Evolutionary conservation across 2,329 filamentous ascomycete species (phyloP), one percentile per base, ranked within the genome.

Genomic region (Hypoxylon sp.): DNA sequence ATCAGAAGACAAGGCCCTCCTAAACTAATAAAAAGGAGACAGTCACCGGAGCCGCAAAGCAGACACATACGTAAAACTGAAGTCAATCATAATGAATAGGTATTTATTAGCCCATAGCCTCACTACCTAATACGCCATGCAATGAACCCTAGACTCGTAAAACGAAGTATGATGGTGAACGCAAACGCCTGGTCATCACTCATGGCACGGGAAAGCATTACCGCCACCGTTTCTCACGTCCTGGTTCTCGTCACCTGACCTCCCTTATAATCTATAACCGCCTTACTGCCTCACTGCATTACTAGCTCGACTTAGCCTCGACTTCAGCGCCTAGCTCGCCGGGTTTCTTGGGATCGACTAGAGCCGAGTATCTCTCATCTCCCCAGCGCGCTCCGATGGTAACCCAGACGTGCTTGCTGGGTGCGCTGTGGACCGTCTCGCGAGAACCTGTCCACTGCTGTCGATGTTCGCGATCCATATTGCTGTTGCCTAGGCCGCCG

Each of bases 401-500:
- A 12, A 89, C 87, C 88, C 88, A 91, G 45, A 90, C 87, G 69
- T 90, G 87, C 79, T 90, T 90, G 70, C 84, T 82, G 4, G 85
- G 83, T 9, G 81, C 82, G 40, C 81, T 80, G 67, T 82, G 80
- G 59, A 84, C 80, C 0, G 82, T 83, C 78, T 90, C 87, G 40
- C 88, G 82, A 65, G 80, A 78, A 22, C 88, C 88, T 7, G 77
- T 81, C 88, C 88, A 90, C 70, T 85, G 81, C 24, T 89, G 78
- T 14, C 88, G 81, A 9, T 78, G 75, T 42, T 85, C 82, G 56
- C 81, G 81, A 64, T 80, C 81, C 83, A 89, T 88, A 66, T 85
- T 81, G 69, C 86, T 87, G 75, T 88, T 88, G 54, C 92, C 92
- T 30, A 94, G 78, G 1, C 92, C 92, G 2, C 87, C 89, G 71